Evolutionary conservation across 352 stramenopile genomes (phyloP), one percentile per base, ranked within the genome.

Genomic region (Phytophthora pisi): DNA sequence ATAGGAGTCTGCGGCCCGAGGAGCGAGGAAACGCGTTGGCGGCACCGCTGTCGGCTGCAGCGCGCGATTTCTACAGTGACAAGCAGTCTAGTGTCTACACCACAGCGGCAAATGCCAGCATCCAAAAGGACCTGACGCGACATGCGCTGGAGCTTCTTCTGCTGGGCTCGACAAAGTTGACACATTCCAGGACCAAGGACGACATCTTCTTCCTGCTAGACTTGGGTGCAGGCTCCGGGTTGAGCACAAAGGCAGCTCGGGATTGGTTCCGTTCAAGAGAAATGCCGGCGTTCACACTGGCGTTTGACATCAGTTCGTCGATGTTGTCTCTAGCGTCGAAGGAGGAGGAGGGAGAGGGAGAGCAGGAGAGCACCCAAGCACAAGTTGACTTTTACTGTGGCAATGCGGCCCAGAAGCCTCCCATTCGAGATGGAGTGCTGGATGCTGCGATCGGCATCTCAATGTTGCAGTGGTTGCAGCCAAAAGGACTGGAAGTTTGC

Each of bases 391-490:
- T 91, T 57, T 91, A 86, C 56, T 78, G 82, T 60, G 85, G 81
- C 38, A 90, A 93, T 61, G 86, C 83, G 15, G 84, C 72, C 8
- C 86, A 90, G 49, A 73, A 60, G 16, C 76, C 91, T 10, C 83
- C 86, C 26, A 61, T 95, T 53, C 86, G 86, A 23, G 16, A 34
- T 0, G 65, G 60, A 3, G 45, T 70, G 11, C 80, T 90, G 24
- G 61, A 87, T 51, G 71, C 70, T 31, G 83, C 81, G 45, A 88
- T 93, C 51, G 79, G 83, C 10, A 91, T 95, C 58, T 95, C 86
- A 2, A 95, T 95, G 86, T 65, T 95, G 18, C 86, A 95, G 65
- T 95, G 86, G 86, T 65, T 95, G 47, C 83, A 82, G n/a, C 61
- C 70, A 4, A 66, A 82, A 9, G 84, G 83, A 24, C 55, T 95